These are phyloP conservation scores for Backusella psychrophila DNA, from an alignment of 192 early-diverging fungal species.

Conservation along the genomic window DNA sequence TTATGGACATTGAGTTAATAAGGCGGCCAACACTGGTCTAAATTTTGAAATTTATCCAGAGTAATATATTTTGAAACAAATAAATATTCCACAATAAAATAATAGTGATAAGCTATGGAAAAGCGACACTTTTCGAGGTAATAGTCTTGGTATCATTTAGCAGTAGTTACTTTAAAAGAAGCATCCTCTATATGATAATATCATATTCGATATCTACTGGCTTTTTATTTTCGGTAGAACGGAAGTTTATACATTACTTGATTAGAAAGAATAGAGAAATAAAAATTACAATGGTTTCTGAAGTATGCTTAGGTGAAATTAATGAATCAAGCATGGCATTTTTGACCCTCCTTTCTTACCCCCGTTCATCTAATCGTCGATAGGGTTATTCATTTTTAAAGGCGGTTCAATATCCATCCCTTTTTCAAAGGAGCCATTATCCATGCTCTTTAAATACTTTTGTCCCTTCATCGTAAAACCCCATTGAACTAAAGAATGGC, in stretches of 20 bases:
- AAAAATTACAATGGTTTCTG: background rate
- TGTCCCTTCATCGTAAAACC: background rate
- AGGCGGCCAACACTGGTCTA: too few relatives aligned
- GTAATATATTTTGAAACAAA: background rate
- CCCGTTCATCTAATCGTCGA: background rate
- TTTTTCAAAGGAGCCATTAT: background rate
- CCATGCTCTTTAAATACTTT: background rate
- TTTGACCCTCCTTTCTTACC: background rate
- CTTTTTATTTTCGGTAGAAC: background rate
- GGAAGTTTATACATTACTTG: background rate
- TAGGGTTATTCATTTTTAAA: slow-evolving; percentile 1
- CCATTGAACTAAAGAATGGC: background rate
- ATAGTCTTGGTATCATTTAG: background rate
- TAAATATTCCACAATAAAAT: background rate
- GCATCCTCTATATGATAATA: too few relatives aligned
- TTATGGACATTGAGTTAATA: too few relatives aligned
- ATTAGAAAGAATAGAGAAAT: background rate
- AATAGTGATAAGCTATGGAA: background rate
- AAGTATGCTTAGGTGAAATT: background rate
- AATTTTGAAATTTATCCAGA: background rate
- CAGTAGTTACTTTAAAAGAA: background rate
- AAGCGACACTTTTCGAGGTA: background rate
- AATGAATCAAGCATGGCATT: background rate
- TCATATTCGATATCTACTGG: background rate
- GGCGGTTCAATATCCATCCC: background rate